Evolutionary conservation across 805 yeast species (phyloP), one percentile per base, ranked within the genome.

Genomic region (Cephaloascus fragrans): DNA sequence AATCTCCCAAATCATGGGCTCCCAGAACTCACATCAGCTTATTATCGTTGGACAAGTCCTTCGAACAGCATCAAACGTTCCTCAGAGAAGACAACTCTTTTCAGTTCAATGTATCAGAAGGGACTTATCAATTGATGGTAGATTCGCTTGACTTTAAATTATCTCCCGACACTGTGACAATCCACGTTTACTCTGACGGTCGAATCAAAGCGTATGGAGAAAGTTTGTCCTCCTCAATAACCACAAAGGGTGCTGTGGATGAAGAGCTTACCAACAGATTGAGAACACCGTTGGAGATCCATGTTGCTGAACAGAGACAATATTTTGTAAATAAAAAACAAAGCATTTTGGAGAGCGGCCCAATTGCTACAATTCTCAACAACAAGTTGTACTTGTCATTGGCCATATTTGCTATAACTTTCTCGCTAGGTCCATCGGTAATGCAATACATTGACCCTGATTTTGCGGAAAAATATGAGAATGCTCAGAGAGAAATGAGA

Each of bases 351-450:
- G 48, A 57, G 29, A 45, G 52, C 32, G 71, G 71, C 2, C 61
- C 64, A 3, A 29, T 65, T 2, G 69, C 64, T 8, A 53, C 55
- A 2, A 44, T 67, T 6, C 28, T 64, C 8, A 53, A 56, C 36
- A 60, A 64, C 26, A 65, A 62, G 35, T 52, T 64, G 55, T 66
- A 65, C 40, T 44, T 61, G 18, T 56, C 53, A 3, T 57, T 55
- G 17, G 56, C 53, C 4, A 37, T 61, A 0, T 41, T 64, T 3
- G 45, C 45, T 1, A 54, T 58, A 31, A 16, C 17, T 31, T 9
- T 31, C 17, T 14, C 17, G 18, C 8, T 31, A n/a, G 33, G 18
- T 14, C 33, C 33, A n/a, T n/a, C 8, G 8, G n/a, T 31, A n/a
- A 31, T 31, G 15, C 15, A 6, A n/a, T 31, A 31, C 18, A n/a